Base-by-base conservation (phyloP, 192 early-diverging fungal species). In the Podila horticola region DNA sequence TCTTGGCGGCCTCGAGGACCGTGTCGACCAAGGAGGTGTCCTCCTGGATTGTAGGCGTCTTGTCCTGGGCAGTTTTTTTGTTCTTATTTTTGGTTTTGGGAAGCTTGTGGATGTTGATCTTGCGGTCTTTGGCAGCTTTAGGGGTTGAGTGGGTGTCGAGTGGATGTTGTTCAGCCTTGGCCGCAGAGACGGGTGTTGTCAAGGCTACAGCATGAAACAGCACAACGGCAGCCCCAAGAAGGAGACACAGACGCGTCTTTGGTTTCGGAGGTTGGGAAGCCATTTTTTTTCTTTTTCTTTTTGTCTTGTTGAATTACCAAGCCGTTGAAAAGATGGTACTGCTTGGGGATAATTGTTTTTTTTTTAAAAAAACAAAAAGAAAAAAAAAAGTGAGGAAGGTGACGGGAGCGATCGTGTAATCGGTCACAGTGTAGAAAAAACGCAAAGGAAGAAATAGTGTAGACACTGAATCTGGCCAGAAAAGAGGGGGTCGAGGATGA, bases 401-500 rank as follows among this genome's bases (percentile, higher is more conserved):
- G 34, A 2, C 5, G 38, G 59, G 62, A 22, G 13, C 5, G 68
- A 62, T 45, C 17, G 34, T 62, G 45, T 11, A 29, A 4, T 28
- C 28, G 19, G 38, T n/a, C n/a, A n/a, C n/a, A n/a, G n/a, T n/a
- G n/a, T n/a, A n/a, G 30, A 36, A 29, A 26, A n/a, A 55, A 5
- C 7, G 33, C 11, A 41, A 26, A 4, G 38, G 19, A 33, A 8
- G 19, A 33, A n/a, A 45, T 8, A 4, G 17, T 7, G 17, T 61
- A 20, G 33, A 61, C 7, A 19, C 29, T 33, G 19, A 30, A 13
- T 59, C 41, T 17, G 13, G 15, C 41, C 15, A 45, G 34, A 45
- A 20, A 66, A 26, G 49, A 45, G 5, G 19, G 66, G 51, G 41
- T 67, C 33, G 36, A 64, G 17, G 62, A 48, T 9, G 49, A 51